A percentile compares a stretch with the other conserved stretches of the same genome.
These are phyloP conservation scores for Plasmopara muralis DNA, from an alignment of 352 stramenopile genomes.

Conservation along the genomic window DNA sequence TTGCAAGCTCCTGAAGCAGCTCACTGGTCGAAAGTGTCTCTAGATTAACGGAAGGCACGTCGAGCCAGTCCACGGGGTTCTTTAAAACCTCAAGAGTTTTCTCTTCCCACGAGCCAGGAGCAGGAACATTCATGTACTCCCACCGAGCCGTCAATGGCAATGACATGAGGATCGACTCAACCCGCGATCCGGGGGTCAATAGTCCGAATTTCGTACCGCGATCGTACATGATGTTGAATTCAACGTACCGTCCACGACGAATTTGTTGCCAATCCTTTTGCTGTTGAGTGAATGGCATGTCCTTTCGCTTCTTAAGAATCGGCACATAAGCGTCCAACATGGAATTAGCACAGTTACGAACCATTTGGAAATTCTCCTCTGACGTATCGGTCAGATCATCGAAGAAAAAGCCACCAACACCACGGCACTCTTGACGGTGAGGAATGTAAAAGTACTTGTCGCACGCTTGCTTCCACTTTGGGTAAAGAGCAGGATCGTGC, in stretches of 20 bases:
- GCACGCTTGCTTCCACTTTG: slow-evolving; percentile 95
- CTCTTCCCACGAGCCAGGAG: slow-evolving; percentile 86
- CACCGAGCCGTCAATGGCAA: slow-evolving; percentile 94
- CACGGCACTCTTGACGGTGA: slow-evolving; percentile 93
- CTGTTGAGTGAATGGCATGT: slow-evolving; percentile 92
- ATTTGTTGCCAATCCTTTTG: slow-evolving; percentile 99
- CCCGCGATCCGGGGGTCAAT: slow-evolving; percentile 92
- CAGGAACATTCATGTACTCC: slow-evolving; percentile 93
- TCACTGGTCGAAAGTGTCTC: slow-evolving; percentile 65
- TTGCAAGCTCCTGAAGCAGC: slow-evolving; percentile 69
- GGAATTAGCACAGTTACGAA: slow-evolving; percentile 69
- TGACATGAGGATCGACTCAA: slow-evolving; percentile 99
- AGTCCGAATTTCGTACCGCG: slow-evolving; percentile 97
- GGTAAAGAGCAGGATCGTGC: slow-evolving; percentile 89
- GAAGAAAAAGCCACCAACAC: slow-evolving; percentile 98
- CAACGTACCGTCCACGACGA: slow-evolving; percentile 93
- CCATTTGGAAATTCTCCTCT: slow-evolving; percentile 82
- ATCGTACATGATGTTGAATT: slow-evolving; percentile 99
- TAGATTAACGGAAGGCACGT: slow-evolving; percentile 68
- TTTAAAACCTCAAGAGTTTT: slow-evolving; percentile 92
- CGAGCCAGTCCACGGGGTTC: slow-evolving; percentile 92
- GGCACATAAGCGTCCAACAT: slow-evolving; percentile 93
- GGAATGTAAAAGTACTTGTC: slow-evolving; percentile 98
- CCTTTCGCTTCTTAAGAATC: slow-evolving; percentile 93
- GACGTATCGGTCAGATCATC: slow-evolving; percentile 95